These are phyloP conservation scores for Colletotrichum chlorophyti DNA, from an alignment of 2,329 filamentous ascomycete genomes.

Conservation along the genomic window DNA sequence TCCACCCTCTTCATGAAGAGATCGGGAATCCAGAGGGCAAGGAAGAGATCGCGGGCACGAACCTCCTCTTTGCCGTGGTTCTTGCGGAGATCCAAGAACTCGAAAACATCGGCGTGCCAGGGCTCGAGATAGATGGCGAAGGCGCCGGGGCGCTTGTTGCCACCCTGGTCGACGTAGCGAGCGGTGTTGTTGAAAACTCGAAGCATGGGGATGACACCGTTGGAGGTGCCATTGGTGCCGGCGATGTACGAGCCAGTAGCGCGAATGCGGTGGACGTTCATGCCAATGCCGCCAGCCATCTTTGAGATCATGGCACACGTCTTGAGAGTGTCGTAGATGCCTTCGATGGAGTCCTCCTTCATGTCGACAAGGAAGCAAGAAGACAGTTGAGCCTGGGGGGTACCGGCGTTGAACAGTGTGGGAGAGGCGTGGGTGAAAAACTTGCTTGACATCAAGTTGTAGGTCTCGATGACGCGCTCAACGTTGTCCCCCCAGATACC, in stretches of 20 bases:
- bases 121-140: slow-evolving; percentile 99
- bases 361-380: slow-evolving; percentile 99
- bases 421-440: slow-evolving; percentile 98
- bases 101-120: slow-evolving; percentile 97
- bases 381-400: slow-evolving; percentile 90
- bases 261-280: slow-evolving; percentile 96
- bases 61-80: slow-evolving; percentile 99
- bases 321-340: slow-evolving; percentile 99
- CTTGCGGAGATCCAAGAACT: slow-evolving; percentile 97
- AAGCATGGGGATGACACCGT: slow-evolving; percentile 97
- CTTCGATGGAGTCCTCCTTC: slow-evolving; percentile 99
- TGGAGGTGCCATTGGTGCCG: slow-evolving; percentile 97
- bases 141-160: slow-evolving; percentile 97
- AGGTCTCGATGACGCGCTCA: slow-evolving; percentile 94
- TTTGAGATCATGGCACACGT: slow-evolving; percentile 99
- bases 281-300: slow-evolving; percentile 96
- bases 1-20: slow-evolving; percentile 99
- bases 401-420: slow-evolving; percentile 97
- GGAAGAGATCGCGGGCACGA: slow-evolving; percentile 95
- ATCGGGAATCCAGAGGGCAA: slow-evolving; percentile 97
- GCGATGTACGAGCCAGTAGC: slow-evolving; percentile 98
- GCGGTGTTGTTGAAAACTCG: slow-evolving; percentile 99
- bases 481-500: slow-evolving; percentile 96
- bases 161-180: slow-evolving; percentile 97
- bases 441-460: slow-evolving; percentile 98